These are phyloP conservation scores for Aspergillus sp. DNA, from an alignment of 2,329 filamentous ascomycete species.

Conservation along the genomic window DNA sequence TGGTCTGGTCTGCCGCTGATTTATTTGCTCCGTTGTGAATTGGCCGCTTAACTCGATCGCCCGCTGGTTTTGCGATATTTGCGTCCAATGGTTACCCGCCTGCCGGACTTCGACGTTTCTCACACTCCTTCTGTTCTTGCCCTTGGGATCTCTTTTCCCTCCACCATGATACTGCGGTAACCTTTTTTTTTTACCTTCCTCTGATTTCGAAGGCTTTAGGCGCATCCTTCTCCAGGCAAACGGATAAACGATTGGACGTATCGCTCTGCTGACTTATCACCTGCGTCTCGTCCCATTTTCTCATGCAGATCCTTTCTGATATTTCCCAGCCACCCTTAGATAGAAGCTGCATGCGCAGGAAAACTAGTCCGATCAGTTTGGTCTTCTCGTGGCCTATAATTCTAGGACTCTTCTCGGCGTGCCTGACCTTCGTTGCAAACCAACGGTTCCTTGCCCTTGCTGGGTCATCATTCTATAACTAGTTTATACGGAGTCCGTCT, in stretches of 20 bases:
- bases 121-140: neutral
- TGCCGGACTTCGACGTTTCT: neutral
- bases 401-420: neutral
- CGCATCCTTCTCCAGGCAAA: neutral
- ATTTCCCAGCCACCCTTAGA: neutral
- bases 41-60: constrained; percentile 3
- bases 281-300: neutral
- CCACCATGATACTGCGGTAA: neutral
- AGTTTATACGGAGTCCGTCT: neutral
- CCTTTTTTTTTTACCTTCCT: neutral
- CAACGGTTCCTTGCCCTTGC: neutral
- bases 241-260: neutral
- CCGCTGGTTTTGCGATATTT: neutral
- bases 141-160: neutral
- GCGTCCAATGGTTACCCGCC: neutral
- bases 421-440: neutral
- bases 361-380: neutral
- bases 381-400: neutral
- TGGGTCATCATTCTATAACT: too few species aligned
- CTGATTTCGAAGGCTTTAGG: neutral
- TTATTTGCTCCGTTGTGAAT: neutral
- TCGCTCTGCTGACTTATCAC: neutral
- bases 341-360: neutral
- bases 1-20: neutral
- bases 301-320: neutral